Evolutionary conservation across 1,284 basidiomycete genomes (phyloP).

Genomic region (Ganoderma leucocontextum): DNA sequence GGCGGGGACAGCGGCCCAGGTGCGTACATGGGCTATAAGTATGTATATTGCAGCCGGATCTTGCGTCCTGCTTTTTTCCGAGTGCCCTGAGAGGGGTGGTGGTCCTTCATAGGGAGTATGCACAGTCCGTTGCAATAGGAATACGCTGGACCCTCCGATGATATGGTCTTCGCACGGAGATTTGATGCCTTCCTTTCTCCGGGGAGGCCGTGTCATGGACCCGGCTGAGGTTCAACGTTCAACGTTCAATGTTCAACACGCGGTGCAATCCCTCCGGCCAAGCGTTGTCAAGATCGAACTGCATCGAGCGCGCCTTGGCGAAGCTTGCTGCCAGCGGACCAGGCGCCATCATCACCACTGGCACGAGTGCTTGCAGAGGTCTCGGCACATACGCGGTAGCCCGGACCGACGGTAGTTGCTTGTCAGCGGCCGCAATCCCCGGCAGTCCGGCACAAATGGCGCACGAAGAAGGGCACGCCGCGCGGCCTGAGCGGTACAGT

Average conservation of each 20-base stretch:
- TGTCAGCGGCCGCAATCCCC: neutral
- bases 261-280: neutral
- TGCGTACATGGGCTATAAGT: too few relatives aligned
- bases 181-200: neutral
- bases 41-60: too few relatives aligned
- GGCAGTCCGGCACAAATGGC: neutral
- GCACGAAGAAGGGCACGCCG: neutral
- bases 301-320: too few relatives aligned
- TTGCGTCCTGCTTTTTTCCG: too few relatives aligned
- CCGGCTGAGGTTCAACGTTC: neutral
- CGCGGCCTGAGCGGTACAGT: neutral
- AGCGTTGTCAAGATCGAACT: neutral
- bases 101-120: neutral
- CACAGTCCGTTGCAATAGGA: neutral
- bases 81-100: slow-evolving; percentile 1
- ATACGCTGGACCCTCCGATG: neutral
- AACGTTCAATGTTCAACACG: neutral
- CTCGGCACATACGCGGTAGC: neutral
- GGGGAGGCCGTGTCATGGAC: neutral
- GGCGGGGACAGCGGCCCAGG: too few relatives aligned
- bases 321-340: too few relatives aligned
- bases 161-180: neutral
- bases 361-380: too few relatives aligned
- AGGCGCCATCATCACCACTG: too few relatives aligned
- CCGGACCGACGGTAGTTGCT: neutral